These are phyloP conservation scores for Plectosphaerella sp. DNA, from an alignment of 2,329 filamentous ascomycete genomes.

Conservation along the genomic window DNA sequence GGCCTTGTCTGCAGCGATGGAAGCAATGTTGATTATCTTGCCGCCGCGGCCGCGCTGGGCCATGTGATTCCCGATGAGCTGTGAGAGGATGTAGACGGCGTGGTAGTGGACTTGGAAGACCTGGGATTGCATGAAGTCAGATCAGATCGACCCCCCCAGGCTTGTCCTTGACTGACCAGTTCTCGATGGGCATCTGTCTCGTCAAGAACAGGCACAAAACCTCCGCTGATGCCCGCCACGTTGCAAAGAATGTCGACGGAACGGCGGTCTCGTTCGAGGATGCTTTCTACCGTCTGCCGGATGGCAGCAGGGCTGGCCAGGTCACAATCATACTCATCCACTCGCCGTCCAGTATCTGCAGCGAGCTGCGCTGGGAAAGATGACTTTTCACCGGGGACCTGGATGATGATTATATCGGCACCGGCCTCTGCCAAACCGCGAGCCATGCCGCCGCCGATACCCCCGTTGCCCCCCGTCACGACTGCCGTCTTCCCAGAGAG, in stretches of 20 bases:
- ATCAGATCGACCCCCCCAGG: not conserved
- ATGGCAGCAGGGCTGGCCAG: not conserved
- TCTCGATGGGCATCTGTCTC: slow-evolving; percentile 10
- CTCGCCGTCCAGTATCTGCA: slow-evolving; percentile 2
- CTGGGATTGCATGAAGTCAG: not conserved
- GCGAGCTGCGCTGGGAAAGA: slow-evolving; percentile 5
- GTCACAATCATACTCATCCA: slow-evolving; percentile 8
- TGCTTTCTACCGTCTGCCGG: slow-evolving; percentile 2
- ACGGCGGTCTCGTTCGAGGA: slow-evolving; percentile 6
- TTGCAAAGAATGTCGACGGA: slow-evolving; percentile 14
- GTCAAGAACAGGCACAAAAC: slow-evolving; percentile 9
- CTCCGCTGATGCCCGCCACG: slow-evolving; percentile 11
- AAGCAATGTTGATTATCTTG: slow-evolving; percentile 15
- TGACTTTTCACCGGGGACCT: slow-evolving; percentile 10
- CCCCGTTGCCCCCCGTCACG: not conserved
- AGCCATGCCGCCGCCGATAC: not conserved
- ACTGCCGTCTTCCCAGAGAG: not conserved
- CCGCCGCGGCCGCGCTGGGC: slow-evolving; percentile 7
- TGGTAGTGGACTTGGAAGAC: slow-evolving; percentile 5
- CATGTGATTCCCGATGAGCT: slow-evolving; percentile 9
- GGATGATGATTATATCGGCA: slow-evolving; percentile 3
- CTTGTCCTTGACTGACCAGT: not conserved
- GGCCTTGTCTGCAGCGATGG: slow-evolving; percentile 9
- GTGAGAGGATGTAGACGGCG: slow-evolving; percentile 9
- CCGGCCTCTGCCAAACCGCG: not conserved